phyloP scores from a whole-genome alignment of 371 early-diverging fungal species.

The Circinella umbellata region DNA sequence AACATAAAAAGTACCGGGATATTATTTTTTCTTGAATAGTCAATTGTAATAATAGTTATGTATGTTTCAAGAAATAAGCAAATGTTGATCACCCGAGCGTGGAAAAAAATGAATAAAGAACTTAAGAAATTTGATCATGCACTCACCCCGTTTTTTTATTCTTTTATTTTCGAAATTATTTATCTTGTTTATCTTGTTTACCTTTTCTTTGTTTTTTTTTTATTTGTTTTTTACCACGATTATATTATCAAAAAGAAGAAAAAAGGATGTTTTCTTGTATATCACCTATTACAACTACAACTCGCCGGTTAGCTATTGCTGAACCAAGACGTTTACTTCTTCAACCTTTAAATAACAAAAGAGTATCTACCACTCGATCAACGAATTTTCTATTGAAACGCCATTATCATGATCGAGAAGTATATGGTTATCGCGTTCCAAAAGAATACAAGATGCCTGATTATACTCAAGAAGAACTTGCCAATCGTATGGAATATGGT shows the following conservation, averaged over 20 bases:
- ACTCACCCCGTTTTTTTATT: neutral
- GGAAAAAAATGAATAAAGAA: neutral
- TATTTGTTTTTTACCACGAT: neutral
- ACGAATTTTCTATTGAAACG: conserved; percentile 12
- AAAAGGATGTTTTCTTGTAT: neutral
- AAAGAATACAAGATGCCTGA: conserved; percentile 71
- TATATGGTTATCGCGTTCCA: conserved; percentile 86
- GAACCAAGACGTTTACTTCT: neutral
- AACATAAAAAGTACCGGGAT: no score
- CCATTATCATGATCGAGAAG: conserved; percentile 75
- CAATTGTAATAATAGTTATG: no score
- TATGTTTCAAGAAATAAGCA: neutral
- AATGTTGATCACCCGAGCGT: conserved; percentile 1
- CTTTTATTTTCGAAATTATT: neutral
- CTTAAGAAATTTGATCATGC: conserved; percentile 6
- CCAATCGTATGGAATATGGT: conserved; percentile 83
- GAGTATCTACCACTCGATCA: no score
- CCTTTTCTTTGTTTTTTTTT: neutral
- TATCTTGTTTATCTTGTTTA: no score
- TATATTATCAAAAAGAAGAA: neutral
- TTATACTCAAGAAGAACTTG: conserved; percentile 75
- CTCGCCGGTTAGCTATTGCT: neutral
- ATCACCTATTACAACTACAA: neutral
- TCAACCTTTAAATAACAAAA: neutral
- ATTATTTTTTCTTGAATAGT: neutral